Base-by-base conservation (phyloP, 768 basidiomycete species). In the Termitomyces sp. region DNA sequence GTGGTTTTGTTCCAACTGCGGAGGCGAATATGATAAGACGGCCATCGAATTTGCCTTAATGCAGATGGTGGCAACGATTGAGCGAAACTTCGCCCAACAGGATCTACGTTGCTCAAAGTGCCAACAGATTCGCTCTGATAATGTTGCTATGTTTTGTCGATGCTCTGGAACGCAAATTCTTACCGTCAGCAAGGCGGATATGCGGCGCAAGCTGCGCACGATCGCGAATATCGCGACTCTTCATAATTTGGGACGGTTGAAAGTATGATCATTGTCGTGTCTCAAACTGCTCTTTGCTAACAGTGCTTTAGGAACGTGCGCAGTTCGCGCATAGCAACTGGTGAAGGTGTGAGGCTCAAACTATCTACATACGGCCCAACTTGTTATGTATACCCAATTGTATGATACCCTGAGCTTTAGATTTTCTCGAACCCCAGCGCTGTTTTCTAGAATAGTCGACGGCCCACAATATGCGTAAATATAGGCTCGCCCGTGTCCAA, bases 71-170 rank as follows among this genome's bases (percentile, higher is more conserved):
- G 80, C 83, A 44, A 69, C 78, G 15, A 72, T 93, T 40, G 86
- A 94, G 69, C 78, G 84, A 35, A 77, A 82, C 35, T 94, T 89
- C 63, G 81, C 89, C 30, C 87, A 94, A 65, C 94, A 98, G 70
- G 97, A 99, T 68, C 73, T 98, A 59, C 80, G 85, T 10, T 99
- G 97, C 68, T 71, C 75, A 8, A 94, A 89, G 64, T 99, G 97
- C 74, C 84, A 89, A 68, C 92, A 94, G 72, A 83, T 97, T 58
- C 94, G 91, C 60, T 82, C 88, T 47, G 92, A 95, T 66, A 94
- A 93, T 67, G 78, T 98, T 19, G 86, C 91, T 17, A 74, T 84
- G 58, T 87, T 87, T 54, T 98, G 96, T 67, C 77, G 81, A 28
- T 98, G 97, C 68, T 97, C 95, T 17, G 96, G 94, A 12, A 72